Conservation (phyloP, 352 stramenopile species). For the Phytophthora megakarya region DNA sequence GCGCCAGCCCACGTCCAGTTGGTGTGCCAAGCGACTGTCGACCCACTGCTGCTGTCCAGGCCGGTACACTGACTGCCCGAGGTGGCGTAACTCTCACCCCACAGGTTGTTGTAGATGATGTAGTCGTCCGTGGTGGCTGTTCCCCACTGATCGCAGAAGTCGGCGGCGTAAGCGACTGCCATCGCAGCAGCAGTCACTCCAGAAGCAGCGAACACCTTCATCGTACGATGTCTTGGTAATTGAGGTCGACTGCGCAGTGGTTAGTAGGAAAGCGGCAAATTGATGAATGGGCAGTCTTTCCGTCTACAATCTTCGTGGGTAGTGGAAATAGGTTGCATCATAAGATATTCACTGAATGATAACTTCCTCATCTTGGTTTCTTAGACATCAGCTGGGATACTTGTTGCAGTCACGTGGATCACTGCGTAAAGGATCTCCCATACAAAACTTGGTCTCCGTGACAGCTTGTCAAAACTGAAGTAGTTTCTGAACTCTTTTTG, state of each 20-base stretch:
- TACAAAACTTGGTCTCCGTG: constrained; percentile 12
- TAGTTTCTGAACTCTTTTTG: constrained; percentile 15
- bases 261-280: constrained; percentile 15
- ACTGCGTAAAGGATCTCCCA: constrained; percentile 18
- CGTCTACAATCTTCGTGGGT: not conserved
- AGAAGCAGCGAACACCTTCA: constrained; percentile 22
- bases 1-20: constrained; percentile 37
- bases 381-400: constrained; percentile 19
- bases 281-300: constrained; percentile 30
- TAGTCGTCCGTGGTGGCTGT: constrained; percentile 33
- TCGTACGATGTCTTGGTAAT: not conserved
- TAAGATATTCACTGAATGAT: constrained; percentile 15
- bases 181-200: constrained; percentile 3
- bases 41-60: constrained; percentile 33
- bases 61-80: constrained; percentile 49
- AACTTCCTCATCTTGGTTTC: constrained; percentile 10
- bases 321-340: too few relatives aligned
- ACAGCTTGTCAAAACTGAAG: constrained; percentile 4
- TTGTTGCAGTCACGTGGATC: constrained; percentile 10
- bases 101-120: constrained; percentile 58
- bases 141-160: constrained; percentile 42
- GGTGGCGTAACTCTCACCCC: constrained; percentile 32
- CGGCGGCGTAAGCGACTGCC: not conserved
- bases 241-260: not conserved
- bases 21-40: constrained; percentile 40